phyloP scores from a whole-genome alignment of 2,329 filamentous ascomycete species.

The Neonectria coccinea region DNA sequence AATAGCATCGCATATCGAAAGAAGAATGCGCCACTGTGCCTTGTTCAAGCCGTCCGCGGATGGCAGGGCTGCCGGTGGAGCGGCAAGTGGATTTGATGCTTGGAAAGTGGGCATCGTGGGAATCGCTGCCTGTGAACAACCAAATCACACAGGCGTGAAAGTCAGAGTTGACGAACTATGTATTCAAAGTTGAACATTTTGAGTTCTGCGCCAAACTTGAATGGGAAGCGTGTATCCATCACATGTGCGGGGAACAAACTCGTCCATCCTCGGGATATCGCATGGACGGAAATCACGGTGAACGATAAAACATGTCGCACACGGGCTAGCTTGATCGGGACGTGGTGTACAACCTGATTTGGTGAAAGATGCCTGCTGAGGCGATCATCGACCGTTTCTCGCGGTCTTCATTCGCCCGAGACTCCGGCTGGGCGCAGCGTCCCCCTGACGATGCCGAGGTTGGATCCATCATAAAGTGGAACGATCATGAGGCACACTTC shows the following conservation, averaged over 20 bases:
- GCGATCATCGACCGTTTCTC: background rate
- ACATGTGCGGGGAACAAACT: conserved; percentile 4
- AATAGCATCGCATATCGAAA: conserved; percentile 21
- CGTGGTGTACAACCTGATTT: background rate
- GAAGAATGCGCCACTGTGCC: conserved; percentile 11
- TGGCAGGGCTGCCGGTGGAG: conserved; percentile 4
- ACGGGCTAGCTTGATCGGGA: background rate
- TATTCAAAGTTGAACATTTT: background rate
- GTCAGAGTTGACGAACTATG: background rate
- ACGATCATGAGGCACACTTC: background rate
- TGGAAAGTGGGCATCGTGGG: conserved; percentile 1
- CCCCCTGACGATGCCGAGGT: background rate
- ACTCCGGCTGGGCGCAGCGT: background rate
- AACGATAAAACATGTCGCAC: background rate
- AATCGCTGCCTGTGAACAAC: background rate
- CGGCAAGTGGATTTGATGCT: background rate
- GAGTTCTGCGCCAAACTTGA: background rate
- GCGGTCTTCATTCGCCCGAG: background rate
- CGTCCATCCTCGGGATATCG: conserved; percentile 3
- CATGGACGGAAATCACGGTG: background rate
- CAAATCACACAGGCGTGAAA: background rate
- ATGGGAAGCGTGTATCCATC: background rate
- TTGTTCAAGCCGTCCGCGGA: background rate
- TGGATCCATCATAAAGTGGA: background rate
- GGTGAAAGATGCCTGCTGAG: background rate